Conservation (phyloP, 768 basidiomycete species). For the Phaffia australis region DNA sequence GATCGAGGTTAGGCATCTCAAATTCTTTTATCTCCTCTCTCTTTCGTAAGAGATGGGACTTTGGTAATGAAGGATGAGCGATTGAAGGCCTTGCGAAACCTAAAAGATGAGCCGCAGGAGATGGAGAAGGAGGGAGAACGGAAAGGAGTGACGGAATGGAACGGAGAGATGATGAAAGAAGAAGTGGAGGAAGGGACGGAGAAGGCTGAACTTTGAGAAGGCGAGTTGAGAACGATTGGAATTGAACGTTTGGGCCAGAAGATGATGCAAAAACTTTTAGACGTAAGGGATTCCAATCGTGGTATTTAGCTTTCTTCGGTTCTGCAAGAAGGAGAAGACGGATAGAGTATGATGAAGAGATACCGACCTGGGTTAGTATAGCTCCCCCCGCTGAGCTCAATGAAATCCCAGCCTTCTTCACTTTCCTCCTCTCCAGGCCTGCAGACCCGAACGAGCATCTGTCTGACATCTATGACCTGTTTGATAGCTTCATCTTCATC, state of each 20-base stretch:
- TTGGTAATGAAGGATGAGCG: constrained; percentile 53
- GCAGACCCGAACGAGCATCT: background rate
- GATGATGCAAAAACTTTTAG: constrained; percentile 33
- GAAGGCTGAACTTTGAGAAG: constrained; percentile 48
- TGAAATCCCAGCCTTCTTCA: constrained; percentile 66
- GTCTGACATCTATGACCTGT: background rate
- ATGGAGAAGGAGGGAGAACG: constrained; percentile 41
- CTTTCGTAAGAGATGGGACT: constrained; percentile 29
- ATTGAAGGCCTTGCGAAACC: constrained; percentile 64
- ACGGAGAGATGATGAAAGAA: constrained; percentile 71
- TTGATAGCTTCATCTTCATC: background rate
- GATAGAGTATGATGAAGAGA: background rate
- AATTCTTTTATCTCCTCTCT: background rate
- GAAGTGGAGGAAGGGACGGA: constrained; percentile 47
- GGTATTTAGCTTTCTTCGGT: no score
- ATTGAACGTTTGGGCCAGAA: constrained; percentile 8
- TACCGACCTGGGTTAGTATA: constrained; percentile 63
- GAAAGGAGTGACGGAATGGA: constrained; percentile 49
- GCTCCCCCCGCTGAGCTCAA: constrained; percentile 79
- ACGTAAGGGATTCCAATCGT: background rate
- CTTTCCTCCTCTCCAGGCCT: constrained; percentile 38
- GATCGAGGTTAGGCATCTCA: constrained; percentile 10
- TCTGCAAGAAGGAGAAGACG: background rate
- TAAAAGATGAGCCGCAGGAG: constrained; percentile 54
- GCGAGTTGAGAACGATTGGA: constrained; percentile 49